Base-by-base conservation (phyloP, 2,329 filamentous ascomycete species). In the Fusarium ramigenum region DNA sequence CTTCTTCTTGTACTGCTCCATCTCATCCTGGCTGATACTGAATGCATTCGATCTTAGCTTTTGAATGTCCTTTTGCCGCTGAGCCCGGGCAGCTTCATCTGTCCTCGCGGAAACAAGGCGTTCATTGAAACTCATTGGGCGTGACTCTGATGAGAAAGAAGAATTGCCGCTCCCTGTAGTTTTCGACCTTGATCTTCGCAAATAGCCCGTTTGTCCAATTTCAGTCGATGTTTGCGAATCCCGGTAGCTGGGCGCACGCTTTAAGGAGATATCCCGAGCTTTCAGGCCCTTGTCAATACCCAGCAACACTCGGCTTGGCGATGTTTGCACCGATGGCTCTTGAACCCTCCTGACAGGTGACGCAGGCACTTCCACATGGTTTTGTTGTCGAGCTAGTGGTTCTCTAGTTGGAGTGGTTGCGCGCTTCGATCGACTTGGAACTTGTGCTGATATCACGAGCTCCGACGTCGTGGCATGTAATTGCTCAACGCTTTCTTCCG, bases 281-380 rank as follows among this genome's bases (percentile, higher is more conserved):
- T 87, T 92, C 40, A 95, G 84, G 2, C 94, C 95, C 80, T 97
- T 97, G 82, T 97, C 95, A 70, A 98, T 97, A 9, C 96, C 96
- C 21, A 98, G 82, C 23, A 94, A 83, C 19, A 96, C 89, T 68
- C 95, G 88, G 60, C 92, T 92, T 2, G 96, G 96, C 3, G 95
- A 98, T 32, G 87, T 90, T 40, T 90, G 91, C 19, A 89, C 84
- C 4, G 85, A 79, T 2, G 82, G 79, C 19, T 85, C 81, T 80
- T 86, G 82, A 76, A 85, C 75, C 84, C 90, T 81, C 83, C 87
- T 92, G 9, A 96, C 93, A 2, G 95, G 89, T 14, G 90, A 92
- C 7, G 88, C 90, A 4, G 94, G 94, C 19, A 98, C 93, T 80
- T 97, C 90, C 4, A 97, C 83, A 78, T 79, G 39, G 74, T 69